Evolutionary conservation across 73 alveolate genomes (phyloP).

Genomic region (Blepharisma japonicum): DNA sequence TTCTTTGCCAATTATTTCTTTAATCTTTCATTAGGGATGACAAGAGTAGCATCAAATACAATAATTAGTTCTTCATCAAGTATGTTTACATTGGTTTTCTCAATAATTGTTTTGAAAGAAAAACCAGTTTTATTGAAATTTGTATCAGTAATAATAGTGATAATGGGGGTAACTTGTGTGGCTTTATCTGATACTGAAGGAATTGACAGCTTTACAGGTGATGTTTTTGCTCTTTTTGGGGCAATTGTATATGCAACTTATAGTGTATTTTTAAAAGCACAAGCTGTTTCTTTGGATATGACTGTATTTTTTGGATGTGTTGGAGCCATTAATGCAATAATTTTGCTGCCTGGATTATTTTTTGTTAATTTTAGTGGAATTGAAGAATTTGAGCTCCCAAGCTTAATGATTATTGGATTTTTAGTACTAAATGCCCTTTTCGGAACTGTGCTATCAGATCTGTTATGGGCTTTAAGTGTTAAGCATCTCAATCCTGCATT

Average conservation of each 20-base stretch:
- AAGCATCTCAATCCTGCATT: slow-evolving; percentile 37
- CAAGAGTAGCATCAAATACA: slow-evolving; percentile 42
- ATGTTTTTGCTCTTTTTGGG: slow-evolving; percentile 38
- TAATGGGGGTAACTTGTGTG: slow-evolving; percentile 40
- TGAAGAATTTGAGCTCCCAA: slow-evolving; percentile 48
- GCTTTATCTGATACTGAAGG: slow-evolving; percentile 33
- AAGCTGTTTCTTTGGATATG: slow-evolving; percentile 29
- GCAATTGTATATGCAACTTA: slow-evolving; percentile 44
- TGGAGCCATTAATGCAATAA: slow-evolving; percentile 37
- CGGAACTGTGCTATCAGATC: slow-evolving; percentile 46
- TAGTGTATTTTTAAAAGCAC: slow-evolving; percentile 34
- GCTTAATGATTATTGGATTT: slow-evolving; percentile 7
- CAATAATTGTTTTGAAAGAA: slow-evolving; percentile 25
- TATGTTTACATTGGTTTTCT: slow-evolving; percentile 39
- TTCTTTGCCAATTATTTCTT: slow-evolving; percentile 51
- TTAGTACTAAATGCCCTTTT: slow-evolving; percentile 40
- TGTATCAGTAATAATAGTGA: slow-evolving; percentile 35
- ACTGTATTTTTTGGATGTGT: slow-evolving; percentile 56
- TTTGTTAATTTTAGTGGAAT: slow-evolving; percentile 43
- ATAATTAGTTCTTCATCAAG: slow-evolving; percentile 46
- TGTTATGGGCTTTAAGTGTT: slow-evolving; percentile 49
- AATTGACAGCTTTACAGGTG: slow-evolving; percentile 36
- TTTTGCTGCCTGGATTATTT: slow-evolving; percentile 44
- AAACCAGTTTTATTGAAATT: slow-evolving; percentile 23
- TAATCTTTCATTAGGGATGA: slow-evolving; percentile 37